A percentile compares a stretch with the other conserved stretches of the same genome.
Evolutionary conservation across 75 land plant species (phyloP).

Genomic region (Sequoiadendron giganteum): DNA sequence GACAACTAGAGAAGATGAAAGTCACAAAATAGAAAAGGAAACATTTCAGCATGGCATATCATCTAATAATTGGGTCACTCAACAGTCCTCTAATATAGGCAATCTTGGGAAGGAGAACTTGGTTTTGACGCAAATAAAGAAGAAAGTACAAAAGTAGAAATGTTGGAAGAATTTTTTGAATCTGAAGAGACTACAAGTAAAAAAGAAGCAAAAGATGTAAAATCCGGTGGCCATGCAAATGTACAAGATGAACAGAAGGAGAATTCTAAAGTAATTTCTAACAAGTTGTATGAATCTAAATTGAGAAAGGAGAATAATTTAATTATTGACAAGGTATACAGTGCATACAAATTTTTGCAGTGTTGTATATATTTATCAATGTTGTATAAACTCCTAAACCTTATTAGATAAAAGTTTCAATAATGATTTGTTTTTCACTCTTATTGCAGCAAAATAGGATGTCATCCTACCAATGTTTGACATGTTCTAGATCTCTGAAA

Average conservation of each 20-base stretch:
- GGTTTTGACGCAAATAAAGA: slow-evolving; percentile 1
- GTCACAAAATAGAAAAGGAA: not conserved
- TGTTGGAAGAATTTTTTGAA: not conserved
- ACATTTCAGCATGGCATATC: not conserved
- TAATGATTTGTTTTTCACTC: too few species aligned
- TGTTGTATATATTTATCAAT: not conserved
- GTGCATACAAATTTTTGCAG: not conserved
- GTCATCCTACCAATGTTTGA: not conserved
- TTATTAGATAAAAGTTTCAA: too few species aligned
- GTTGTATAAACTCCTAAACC: too few species aligned
- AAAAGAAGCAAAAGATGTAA: too few species aligned
- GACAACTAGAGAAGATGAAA: not conserved
- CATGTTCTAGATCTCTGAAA: not conserved
- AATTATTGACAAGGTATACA: not conserved
- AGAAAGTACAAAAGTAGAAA: not conserved
- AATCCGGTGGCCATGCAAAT: too few species aligned
- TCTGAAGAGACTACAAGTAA: not conserved
- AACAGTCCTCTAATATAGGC: not conserved
- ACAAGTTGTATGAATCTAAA: not conserved
- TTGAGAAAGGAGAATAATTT: not conserved
- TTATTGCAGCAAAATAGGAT: not conserved
- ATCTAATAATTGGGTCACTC: not conserved
- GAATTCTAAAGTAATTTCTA: not conserved
- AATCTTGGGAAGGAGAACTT: not conserved
- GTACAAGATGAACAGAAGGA: too few species aligned